Evolutionary conservation across 257 asterid species (phyloP), one percentile per base, ranked within the genome.

Genomic region (Ilex asprella): DNA sequence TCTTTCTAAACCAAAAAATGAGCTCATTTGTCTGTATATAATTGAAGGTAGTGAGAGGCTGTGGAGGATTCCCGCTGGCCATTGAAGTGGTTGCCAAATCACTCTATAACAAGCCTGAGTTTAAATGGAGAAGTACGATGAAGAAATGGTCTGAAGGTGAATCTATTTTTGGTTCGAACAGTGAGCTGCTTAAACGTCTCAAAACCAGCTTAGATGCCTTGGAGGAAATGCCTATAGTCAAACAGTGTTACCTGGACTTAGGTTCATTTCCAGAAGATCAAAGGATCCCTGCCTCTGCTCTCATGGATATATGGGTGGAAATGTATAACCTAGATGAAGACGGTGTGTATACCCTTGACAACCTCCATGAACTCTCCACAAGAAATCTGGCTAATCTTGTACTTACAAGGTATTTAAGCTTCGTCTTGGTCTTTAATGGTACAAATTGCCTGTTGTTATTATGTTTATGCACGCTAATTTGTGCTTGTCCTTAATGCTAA

Each of bases 251-350:
- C 60, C 63, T 72, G 51, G 81, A 76, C 59, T 31, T 76, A 13
- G 81, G 70, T 32, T 72, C 57, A 53, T 72, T 76, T 54, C 72
- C 78, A 21, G 78, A 72, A 72, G 76, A 73, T 55, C 81, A 76
- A 29, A 72, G 67, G 68, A 76, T 76, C 49, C 70, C 74, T 14
- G 73, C 72, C 31, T 29, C 73, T 16, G 47, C 70, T 54, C 73
- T 76, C 55, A 30, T 70, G 70, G 81, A 76, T 50, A 68, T 76
- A 39, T 76, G 81, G 81, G 68, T 58, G 54, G 81, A 76, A 59
- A 41, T 70, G 39, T 76, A 68, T 75, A 61, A 76, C 35, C 70
- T 64, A 9, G 67, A 69, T 54, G 78, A 64, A 53, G 78, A 69
- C 3, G 78, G 72, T 12, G 54, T 67, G 29, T 35, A 27, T 50